Evolutionary conservation across 2,329 filamentous ascomycete genomes (phyloP).

Genomic region (Alternaria sp.): DNA sequence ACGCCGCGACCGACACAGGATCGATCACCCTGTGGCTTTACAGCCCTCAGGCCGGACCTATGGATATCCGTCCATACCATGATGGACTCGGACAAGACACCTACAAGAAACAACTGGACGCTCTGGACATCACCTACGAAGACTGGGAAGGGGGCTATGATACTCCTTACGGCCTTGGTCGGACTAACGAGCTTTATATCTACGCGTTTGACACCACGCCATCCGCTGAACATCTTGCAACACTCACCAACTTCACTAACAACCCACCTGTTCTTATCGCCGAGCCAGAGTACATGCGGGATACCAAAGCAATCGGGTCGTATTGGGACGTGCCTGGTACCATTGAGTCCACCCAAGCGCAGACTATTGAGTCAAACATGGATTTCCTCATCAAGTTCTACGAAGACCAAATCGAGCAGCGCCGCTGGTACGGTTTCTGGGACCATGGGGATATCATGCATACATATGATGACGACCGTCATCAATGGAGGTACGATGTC

Average conservation of each 20-base stretch:
- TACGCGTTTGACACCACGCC: conserved; percentile 64
- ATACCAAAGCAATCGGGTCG: conserved; percentile 63
- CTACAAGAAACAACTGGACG: conserved; percentile 67
- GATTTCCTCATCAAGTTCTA: conserved; percentile 67
- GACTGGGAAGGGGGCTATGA: conserved; percentile 66
- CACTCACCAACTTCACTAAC: conserved; percentile 58
- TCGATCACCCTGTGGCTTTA: conserved; percentile 69
- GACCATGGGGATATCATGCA: conserved; percentile 72
- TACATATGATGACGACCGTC: conserved; percentile 67
- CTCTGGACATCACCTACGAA: conserved; percentile 70
- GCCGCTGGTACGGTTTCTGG: conserved; percentile 70
- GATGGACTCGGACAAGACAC: conserved; percentile 65
- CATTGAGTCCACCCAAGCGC: conserved; percentile 37
- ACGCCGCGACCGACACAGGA: conserved; percentile 60
- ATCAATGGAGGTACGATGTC: conserved; percentile 70
- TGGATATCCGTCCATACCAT: conserved; percentile 67
- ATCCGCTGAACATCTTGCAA: conserved; percentile 56
- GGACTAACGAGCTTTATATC: conserved; percentile 67
- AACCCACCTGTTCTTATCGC: conserved; percentile 63
- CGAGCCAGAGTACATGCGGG: conserved; percentile 59
- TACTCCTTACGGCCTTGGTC: conserved; percentile 66
- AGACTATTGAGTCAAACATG: conserved; percentile 61
- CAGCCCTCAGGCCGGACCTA: conserved; percentile 63
- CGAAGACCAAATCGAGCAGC: conserved; percentile 63
- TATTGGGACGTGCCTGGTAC: conserved; percentile 62